A percentile compares a stretch with the other conserved stretches of the same genome.
Evolutionary conservation across 116 monocot species (phyloP).

Genomic region (Dioscorea cayenensis): DNA sequence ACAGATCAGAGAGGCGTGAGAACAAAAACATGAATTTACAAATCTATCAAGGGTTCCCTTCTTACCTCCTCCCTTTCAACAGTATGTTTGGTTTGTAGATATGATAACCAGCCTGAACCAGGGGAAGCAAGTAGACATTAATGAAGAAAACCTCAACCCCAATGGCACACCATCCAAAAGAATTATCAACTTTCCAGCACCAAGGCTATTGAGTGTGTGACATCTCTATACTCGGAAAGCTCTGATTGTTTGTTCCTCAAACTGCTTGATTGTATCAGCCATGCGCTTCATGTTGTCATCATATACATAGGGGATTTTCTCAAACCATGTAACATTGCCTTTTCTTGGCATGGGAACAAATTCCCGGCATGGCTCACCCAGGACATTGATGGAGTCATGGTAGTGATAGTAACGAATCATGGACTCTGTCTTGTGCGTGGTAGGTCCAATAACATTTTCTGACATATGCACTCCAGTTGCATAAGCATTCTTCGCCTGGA

Average conservation of each 20-base stretch:
- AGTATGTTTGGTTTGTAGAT: not conserved
- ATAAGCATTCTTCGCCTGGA: constrained; percentile 81
- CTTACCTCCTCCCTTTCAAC: not conserved
- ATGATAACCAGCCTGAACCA: not conserved
- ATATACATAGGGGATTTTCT: constrained; percentile 43
- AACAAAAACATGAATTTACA: constrained; percentile 11
- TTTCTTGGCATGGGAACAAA: constrained; percentile 50
- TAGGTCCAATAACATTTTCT: constrained; percentile 73
- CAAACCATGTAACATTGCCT: constrained; percentile 52
- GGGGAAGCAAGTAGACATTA: not conserved
- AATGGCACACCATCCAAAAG: constrained; percentile 4
- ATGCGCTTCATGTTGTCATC: constrained; percentile 39
- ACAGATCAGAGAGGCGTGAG: constrained; percentile 1
- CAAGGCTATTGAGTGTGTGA: not conserved
- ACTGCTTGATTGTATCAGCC: constrained; percentile 26
- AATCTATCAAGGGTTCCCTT: not conserved
- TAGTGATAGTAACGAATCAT: constrained; percentile 93
- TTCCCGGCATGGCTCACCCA: constrained; percentile 76
- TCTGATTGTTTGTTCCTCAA: constrained; percentile 39
- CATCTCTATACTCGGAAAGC: not conserved
- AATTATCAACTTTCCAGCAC: not conserved
- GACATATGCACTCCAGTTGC: constrained; percentile 99
- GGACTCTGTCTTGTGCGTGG: constrained; percentile 81
- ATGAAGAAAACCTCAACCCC: not conserved
- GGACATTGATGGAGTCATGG: constrained; percentile 83